Conservation (phyloP, 164 flowering plant genomes). For the Tetracentron sinense region DNA sequence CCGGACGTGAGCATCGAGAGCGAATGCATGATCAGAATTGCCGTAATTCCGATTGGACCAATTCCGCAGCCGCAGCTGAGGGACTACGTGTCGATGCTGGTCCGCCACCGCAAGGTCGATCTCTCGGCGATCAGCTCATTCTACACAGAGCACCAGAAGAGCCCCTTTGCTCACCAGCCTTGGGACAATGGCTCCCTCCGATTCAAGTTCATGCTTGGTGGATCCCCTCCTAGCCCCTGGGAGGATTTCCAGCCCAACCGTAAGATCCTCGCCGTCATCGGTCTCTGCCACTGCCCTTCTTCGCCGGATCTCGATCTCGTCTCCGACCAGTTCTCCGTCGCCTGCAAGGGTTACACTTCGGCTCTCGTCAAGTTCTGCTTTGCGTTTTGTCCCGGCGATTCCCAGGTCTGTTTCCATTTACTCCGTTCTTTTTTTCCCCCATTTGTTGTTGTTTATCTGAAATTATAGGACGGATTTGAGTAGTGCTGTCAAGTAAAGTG, state of each 20-base stretch:
- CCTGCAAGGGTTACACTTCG: constrained; percentile 58
- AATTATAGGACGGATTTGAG: too few relatives aligned
- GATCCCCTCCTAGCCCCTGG: constrained; percentile 83
- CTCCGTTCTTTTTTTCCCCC: neutral
- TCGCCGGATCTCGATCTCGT: constrained; percentile 73
- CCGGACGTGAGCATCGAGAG: constrained; percentile 97
- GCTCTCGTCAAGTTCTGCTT: constrained; percentile 81
- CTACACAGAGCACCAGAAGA: constrained; percentile 98
- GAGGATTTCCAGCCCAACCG: constrained; percentile 95
- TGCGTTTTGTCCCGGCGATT: constrained; percentile 81
- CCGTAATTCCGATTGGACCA: constrained; percentile 83
- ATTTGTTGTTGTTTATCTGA: neutral
- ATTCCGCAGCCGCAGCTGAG: constrained; percentile 63
- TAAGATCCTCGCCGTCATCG: constrained; percentile 82
- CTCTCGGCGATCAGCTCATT: constrained; percentile 86
- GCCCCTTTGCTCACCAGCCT: constrained; percentile 90
- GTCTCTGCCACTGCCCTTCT: constrained; percentile 85
- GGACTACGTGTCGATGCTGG: constrained; percentile 67
- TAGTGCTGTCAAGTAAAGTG: too few relatives aligned
- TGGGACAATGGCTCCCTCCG: constrained; percentile 87
- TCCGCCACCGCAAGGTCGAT: constrained; percentile 57
- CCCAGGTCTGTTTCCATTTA: constrained; percentile 47
- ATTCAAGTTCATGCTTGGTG: constrained; percentile 83
- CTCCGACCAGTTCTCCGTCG: constrained; percentile 39
- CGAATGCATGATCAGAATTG: constrained; percentile 77